A percentile compares a stretch with the other conserved stretches of the same genome.
Evolutionary conservation across 2,329 filamentous ascomycete genomes (phyloP).

Genomic region (Cercospora nicotianae): DNA sequence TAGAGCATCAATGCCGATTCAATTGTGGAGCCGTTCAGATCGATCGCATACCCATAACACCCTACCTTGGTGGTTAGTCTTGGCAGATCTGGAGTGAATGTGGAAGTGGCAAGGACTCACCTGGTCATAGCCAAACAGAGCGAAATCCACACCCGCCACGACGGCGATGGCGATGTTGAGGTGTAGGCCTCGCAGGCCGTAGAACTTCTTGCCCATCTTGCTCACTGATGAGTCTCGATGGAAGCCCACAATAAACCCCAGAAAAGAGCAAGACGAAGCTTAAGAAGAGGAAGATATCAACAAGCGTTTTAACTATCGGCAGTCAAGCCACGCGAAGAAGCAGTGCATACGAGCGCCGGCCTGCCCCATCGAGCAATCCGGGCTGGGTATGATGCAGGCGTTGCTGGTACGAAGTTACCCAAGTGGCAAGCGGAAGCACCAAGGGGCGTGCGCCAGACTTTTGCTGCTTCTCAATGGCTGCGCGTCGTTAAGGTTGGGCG

Average conservation of each 20-base stretch:
- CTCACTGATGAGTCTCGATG: not conserved
- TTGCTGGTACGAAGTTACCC: slow-evolving; percentile 2
- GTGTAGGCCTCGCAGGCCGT: slow-evolving; percentile 44
- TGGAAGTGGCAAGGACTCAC: not conserved
- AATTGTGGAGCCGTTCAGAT: not conserved
- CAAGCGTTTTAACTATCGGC: slow-evolving; percentile 6
- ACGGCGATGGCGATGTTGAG: slow-evolving; percentile 47
- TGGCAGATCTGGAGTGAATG: slow-evolving; percentile 23
- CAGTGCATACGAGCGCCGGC: slow-evolving; percentile 5
- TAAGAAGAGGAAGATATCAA: slow-evolving; percentile 8
- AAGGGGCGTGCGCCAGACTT: not conserved
- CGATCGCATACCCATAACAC: slow-evolving; percentile 41
- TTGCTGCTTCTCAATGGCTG: slow-evolving; percentile 1
- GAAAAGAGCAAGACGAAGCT: not conserved
- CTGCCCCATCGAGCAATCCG: slow-evolving; percentile 14
- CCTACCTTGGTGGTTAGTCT: slow-evolving; percentile 28
- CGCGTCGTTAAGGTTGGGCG: not conserved
- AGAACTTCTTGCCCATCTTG: slow-evolving; percentile 35
- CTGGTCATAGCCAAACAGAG: slow-evolving; percentile 29
- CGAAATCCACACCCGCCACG: slow-evolving; percentile 46
- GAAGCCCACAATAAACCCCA: not conserved
- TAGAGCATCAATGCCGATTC: not conserved
- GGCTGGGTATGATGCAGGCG: slow-evolving; percentile 8
- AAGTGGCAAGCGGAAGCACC: not conserved
- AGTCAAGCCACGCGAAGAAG: slow-evolving; percentile 7